Evolutionary conservation across 345 rosid genomes (phyloP).

Genomic region (Hibiscus tridactylites): DNA sequence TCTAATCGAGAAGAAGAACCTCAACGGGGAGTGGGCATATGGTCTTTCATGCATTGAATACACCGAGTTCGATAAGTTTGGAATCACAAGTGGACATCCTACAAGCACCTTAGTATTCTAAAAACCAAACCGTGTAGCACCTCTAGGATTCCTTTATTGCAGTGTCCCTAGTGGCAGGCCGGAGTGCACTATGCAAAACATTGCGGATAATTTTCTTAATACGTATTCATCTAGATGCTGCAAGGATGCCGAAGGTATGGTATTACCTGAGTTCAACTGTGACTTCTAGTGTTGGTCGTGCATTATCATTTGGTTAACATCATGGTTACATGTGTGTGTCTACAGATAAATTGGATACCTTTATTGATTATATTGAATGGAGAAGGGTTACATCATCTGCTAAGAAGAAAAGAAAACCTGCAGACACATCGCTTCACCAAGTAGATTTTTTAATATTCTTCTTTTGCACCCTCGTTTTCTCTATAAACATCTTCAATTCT

Average conservation of each 20-base stretch:
- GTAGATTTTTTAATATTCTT: slow-evolving; percentile 27
- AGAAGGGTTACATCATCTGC: slow-evolving; percentile 90
- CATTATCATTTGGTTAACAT: slow-evolving; percentile 7
- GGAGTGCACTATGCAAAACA: slow-evolving; percentile 98
- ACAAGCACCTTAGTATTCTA: too few species aligned
- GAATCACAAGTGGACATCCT: slow-evolving; percentile 28
- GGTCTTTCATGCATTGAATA: slow-evolving; percentile 93
- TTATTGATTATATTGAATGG: slow-evolving; percentile 72
- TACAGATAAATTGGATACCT: slow-evolving; percentile 66
- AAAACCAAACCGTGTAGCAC: too few species aligned
- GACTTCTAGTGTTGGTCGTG: not conserved
- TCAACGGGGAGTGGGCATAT: slow-evolving; percentile 84
- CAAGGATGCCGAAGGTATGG: slow-evolving; percentile 65
- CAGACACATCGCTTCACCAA: slow-evolving; percentile 69
- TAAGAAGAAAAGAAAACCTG: slow-evolving; percentile 69
- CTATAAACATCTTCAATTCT: not conserved
- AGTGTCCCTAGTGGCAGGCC: slow-evolving; percentile 84
- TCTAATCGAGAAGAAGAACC: slow-evolving; percentile 56
- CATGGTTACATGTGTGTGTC: slow-evolving; percentile 3
- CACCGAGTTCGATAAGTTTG: slow-evolving; percentile 80
- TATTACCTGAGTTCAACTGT: not conserved
- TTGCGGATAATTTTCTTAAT: slow-evolving; percentile 74
- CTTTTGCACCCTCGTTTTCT: not conserved
- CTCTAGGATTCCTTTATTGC: not conserved
- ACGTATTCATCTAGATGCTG: slow-evolving; percentile 51